Conservation (phyloP, 2,329 filamentous ascomycete genomes). For the Colletotrichum lini region DNA sequence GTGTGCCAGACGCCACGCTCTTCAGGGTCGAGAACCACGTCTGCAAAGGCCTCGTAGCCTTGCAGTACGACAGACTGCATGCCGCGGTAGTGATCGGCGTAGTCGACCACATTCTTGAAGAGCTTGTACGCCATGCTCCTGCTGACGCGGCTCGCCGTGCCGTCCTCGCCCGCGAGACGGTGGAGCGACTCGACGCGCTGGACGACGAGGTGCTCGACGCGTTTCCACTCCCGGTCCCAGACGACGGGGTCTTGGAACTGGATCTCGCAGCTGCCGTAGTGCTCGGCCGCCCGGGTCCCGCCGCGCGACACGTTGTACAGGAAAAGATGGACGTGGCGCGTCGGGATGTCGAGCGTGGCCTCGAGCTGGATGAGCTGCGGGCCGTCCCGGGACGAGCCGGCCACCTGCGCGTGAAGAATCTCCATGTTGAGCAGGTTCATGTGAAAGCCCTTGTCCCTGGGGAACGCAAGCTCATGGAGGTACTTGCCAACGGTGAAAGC, state of each 20-base stretch:
- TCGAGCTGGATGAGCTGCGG: slow-evolving; percentile 5
- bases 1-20: slow-evolving; percentile 10
- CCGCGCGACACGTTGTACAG: neutral
- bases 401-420: slow-evolving; percentile 2
- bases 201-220: slow-evolving; percentile 58
- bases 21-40: slow-evolving; percentile 32
- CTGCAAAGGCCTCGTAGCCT: slow-evolving; percentile 43
- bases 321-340: too few species aligned
- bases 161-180: neutral
- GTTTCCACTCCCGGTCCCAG: slow-evolving; percentile 70
- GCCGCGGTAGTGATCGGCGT: slow-evolving; percentile 18
- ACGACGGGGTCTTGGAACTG: slow-evolving; percentile 63
- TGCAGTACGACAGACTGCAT: slow-evolving; percentile 27
- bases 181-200: slow-evolving; percentile 4
- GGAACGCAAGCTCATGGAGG: neutral
- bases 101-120: slow-evolving; percentile 17
- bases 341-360: neutral
- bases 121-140: slow-evolving; percentile 19
- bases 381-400: neutral
- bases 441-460: neutral
- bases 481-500: slow-evolving; percentile 14
- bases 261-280: neutral
- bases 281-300: neutral
- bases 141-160: neutral
- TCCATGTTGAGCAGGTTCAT: slow-evolving; percentile 18